These are phyloP conservation scores for Viola pubescens DNA, from an alignment of 441 rosid species.

Conservation along the genomic window DNA sequence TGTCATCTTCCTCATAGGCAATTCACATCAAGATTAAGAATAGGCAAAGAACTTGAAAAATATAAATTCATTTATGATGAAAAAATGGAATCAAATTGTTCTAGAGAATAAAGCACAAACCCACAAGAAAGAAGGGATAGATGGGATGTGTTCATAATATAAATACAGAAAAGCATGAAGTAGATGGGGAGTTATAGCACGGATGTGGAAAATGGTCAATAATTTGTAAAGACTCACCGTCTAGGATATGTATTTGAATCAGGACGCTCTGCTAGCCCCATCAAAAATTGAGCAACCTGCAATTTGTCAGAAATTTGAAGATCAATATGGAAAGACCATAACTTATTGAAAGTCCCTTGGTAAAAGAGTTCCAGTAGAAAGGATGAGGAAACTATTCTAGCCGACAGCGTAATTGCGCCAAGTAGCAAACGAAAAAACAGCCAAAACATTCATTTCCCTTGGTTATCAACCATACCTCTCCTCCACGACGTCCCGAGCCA, in stretches of 20 bases:
- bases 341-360: too few relatives aligned
- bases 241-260: constrained; percentile 61
- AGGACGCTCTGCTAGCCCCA: constrained; percentile 77
- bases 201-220: background rate
- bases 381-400: background rate
- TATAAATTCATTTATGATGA: too few relatives aligned
- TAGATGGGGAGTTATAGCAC: too few relatives aligned
- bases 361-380: constrained; percentile 2
- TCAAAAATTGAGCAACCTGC: constrained; percentile 92
- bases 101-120: too few relatives aligned
- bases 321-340: background rate
- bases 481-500: constrained; percentile 98
- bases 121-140: too few relatives aligned
- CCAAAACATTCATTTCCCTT: background rate
- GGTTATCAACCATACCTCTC: constrained; percentile 45
- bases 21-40: too few relatives aligned
- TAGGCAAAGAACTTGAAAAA: too few relatives aligned
- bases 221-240: constrained; percentile 37
- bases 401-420: background rate
- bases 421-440: background rate
- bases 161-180: too few relatives aligned
- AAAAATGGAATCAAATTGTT: too few relatives aligned
- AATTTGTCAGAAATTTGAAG: constrained; percentile 5
- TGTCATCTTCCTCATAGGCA: too few relatives aligned
- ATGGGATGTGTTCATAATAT: too few relatives aligned